Evolutionary conservation across 2,329 filamentous ascomycete genomes (phyloP).

Genomic region (Rutstroemia sp.): DNA sequence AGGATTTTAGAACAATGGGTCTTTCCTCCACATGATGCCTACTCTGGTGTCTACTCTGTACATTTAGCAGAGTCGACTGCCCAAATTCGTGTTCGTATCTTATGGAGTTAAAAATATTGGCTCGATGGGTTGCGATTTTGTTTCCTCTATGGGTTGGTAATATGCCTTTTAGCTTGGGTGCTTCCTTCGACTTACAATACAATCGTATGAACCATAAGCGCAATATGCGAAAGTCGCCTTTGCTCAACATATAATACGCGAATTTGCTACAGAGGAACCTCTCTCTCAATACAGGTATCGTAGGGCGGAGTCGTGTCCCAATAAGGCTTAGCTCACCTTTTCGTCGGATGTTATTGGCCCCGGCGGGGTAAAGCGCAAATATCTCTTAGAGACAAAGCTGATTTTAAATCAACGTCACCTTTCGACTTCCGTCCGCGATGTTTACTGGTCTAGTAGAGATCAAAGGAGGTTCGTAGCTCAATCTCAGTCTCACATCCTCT

Average conservation of each 20-base stretch:
- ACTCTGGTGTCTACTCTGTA: no score
- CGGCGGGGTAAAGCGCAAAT: constrained; percentile 1
- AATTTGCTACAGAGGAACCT: neutral
- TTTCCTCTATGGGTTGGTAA: no score
- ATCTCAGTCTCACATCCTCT: constrained; percentile 13
- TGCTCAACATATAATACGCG: no score
- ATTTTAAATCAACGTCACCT: no score
- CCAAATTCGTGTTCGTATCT: neutral
- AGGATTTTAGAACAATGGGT: neutral
- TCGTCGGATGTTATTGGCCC: neutral
- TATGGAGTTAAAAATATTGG: no score
- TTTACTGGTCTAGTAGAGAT: constrained; percentile 94
- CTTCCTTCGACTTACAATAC: no score
- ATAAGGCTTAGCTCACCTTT: neutral
- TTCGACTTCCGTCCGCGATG: constrained; percentile 44
- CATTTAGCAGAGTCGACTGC: no score
- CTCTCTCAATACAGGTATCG: neutral
- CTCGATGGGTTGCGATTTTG: no score
- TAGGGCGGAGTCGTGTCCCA: neutral
- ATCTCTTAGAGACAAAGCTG: neutral
- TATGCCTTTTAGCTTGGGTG: no score
- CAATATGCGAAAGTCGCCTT: no score
- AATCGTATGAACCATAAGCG: no score
- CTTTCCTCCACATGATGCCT: neutral
- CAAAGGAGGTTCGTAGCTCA: constrained; percentile 66